A percentile compares a stretch with the other conserved stretches of the same genome.
These are phyloP conservation scores for Spergularia marina DNA, from an alignment of 148 eudicot species.

Conservation along the genomic window DNA sequence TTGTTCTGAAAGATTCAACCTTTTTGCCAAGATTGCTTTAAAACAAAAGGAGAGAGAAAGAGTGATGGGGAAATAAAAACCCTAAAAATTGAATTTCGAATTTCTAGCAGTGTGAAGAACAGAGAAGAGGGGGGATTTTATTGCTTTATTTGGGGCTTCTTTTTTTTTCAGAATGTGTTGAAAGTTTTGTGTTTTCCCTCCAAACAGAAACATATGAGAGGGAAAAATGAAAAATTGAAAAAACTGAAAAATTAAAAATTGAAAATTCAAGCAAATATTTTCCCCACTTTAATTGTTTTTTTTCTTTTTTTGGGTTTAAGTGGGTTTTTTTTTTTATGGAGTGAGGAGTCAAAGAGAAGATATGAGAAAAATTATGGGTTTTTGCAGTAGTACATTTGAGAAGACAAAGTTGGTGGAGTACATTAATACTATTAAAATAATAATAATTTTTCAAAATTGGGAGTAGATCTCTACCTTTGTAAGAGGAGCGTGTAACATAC, in stretches of 20 bases:
- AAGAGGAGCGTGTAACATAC: too few relatives aligned
- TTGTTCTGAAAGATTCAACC: constrained; percentile 10
- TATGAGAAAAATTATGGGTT: background rate
- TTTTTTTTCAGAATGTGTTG: constrained; percentile 9
- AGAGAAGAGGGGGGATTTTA: background rate
- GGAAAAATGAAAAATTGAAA: constrained; percentile 4
- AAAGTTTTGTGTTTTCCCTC: constrained; percentile 30
- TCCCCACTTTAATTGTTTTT: background rate
- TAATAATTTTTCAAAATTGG: too few relatives aligned
- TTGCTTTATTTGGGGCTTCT: background rate
- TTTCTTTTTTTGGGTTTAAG: background rate
- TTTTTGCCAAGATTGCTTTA: background rate
- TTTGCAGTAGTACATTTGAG: background rate
- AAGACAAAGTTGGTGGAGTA: too few relatives aligned
- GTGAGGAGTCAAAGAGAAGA: background rate
- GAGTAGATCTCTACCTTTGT: too few relatives aligned
- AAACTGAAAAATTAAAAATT: background rate
- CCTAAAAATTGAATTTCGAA: background rate
- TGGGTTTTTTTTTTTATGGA: background rate
- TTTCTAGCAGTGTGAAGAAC: background rate
- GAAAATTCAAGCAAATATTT: background rate
- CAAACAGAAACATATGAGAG: constrained; percentile 18
- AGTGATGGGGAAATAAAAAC: background rate
- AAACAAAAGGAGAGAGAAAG: background rate
- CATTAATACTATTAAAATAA: too few relatives aligned